These are phyloP conservation scores for Piper betle DNA, from an alignment of 164 flowering plant species.

Conservation along the genomic window DNA sequence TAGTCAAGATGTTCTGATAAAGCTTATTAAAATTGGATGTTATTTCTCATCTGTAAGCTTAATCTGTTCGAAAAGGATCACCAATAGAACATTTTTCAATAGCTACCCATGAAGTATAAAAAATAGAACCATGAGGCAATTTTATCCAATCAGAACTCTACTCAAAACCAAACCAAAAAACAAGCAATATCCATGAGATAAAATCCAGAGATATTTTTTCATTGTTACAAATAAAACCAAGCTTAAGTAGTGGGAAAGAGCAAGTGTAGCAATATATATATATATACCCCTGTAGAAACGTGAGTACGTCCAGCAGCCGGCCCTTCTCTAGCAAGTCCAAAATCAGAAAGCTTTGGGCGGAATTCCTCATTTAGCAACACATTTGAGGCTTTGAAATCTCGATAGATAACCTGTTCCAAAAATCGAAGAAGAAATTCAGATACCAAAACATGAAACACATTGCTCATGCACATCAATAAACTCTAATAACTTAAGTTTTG, in stretches of 20 bases:
- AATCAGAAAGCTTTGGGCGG: conserved; percentile 81
- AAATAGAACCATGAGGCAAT: too few relatives aligned
- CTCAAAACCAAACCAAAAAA: too few relatives aligned
- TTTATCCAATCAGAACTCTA: too few relatives aligned
- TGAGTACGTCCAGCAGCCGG: conserved; percentile 60
- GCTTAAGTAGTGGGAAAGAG: background rate
- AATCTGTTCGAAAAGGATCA: too few relatives aligned
- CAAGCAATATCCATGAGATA: too few relatives aligned
- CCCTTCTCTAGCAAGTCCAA: conserved; percentile 96
- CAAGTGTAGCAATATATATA: background rate
- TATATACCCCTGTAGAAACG: conserved; percentile 79
- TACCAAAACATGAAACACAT: background rate
- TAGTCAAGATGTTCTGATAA: too few relatives aligned
- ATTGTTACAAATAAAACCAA: too few relatives aligned
- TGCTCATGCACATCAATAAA: background rate
- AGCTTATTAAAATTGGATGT: too few relatives aligned
- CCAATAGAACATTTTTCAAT: too few relatives aligned
- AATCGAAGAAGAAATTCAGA: background rate
- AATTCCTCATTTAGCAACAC: conserved; percentile 68
- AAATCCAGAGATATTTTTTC: too few relatives aligned
- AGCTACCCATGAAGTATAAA: too few relatives aligned
- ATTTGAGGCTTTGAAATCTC: conserved; percentile 87
- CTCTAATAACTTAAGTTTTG: background rate
- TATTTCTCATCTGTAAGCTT: too few relatives aligned
- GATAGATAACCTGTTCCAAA: conserved; percentile 55